Conservation (phyloP, 2,329 filamentous ascomycete species). For the Tolypocladium pustulatum region DNA sequence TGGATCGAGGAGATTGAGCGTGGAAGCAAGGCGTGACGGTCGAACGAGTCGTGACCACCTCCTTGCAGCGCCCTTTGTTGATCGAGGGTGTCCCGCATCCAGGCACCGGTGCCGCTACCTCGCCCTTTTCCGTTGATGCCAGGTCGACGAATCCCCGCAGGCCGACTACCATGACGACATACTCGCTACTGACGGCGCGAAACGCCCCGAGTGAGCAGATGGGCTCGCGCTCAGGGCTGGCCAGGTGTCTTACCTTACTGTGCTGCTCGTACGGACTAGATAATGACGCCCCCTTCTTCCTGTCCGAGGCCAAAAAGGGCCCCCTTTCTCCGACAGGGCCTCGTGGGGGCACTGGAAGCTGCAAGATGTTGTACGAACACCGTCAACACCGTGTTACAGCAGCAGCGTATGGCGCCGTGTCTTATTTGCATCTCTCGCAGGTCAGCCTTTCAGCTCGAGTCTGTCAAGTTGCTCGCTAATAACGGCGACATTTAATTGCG, state of each 20-base stretch:
- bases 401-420: background rate
- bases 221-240: too few relatives aligned
- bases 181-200: background rate
- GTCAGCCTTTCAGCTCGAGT: background rate
- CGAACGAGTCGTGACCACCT: background rate
- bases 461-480: background rate
- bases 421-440: background rate
- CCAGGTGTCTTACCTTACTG: too few relatives aligned
- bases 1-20: conserved; percentile 19
- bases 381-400: background rate
- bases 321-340: too few relatives aligned
- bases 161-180: background rate
- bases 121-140: background rate
- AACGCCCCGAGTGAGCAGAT: background rate
- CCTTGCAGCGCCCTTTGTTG: background rate
- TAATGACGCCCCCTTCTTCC: background rate
- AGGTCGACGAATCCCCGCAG: background rate
- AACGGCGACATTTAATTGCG: background rate
- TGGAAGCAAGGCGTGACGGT: background rate
- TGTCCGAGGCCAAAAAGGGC: background rate
- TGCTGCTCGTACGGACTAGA: background rate
- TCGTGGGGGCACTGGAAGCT: too few relatives aligned
- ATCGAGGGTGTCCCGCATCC: background rate
- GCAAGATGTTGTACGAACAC: too few relatives aligned
- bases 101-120: background rate